Base-by-base conservation (phyloP, 192 early-diverging fungal species). In the Entomortierella parvispora region DNA sequence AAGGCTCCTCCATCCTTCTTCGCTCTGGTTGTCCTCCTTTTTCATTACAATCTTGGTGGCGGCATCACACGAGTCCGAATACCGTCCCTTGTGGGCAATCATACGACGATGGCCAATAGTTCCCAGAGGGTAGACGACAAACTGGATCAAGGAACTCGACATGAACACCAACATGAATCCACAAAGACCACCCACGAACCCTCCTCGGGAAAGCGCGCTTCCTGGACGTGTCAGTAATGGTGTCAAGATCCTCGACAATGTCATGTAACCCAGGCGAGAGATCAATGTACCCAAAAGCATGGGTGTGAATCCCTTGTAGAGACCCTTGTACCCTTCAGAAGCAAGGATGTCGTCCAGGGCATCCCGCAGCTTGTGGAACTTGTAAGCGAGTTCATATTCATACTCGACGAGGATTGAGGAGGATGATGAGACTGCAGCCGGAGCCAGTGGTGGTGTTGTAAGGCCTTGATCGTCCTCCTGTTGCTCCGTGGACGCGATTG, bases 271-370 rank as follows among this genome's bases (percentile, higher is more conserved):
- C 29, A 68, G 15, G n/a, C 59, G 58, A 12, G 71, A 76, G 8
- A 67, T 44, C 20, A 76, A 76, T 1, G 37, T 62, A 2, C 53
- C 37, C 9, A 42, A 20, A 17, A 76, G 17, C 2, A 57, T 50
- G 2, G 64, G 37, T 0, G 71, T 62, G 45, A 76, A 61, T 20
- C 71, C 71, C 28, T 67, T 66, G 59, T 68, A 76, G 40, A 76
- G 52, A 7, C 71, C 59, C 1, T 40, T 12, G 45, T 46, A 49
- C 0, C 59, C 71, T 20, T 76, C 58, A 4, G 58, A 50, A 18
- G 45, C 58, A 9, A 76, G 1, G 2, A 43, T 67, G 6, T 33
- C 32, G 8, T 32, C 5, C 12, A 56, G 28, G 17, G 32, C 59
- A 10, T 76, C 65, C n/a, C 52, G 18, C 14, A 48, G 22, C 14